Evolutionary conservation across 2,329 filamentous ascomycete species (phyloP), one percentile per base, ranked within the genome.

Genomic region (Monosporascus sp.): DNA sequence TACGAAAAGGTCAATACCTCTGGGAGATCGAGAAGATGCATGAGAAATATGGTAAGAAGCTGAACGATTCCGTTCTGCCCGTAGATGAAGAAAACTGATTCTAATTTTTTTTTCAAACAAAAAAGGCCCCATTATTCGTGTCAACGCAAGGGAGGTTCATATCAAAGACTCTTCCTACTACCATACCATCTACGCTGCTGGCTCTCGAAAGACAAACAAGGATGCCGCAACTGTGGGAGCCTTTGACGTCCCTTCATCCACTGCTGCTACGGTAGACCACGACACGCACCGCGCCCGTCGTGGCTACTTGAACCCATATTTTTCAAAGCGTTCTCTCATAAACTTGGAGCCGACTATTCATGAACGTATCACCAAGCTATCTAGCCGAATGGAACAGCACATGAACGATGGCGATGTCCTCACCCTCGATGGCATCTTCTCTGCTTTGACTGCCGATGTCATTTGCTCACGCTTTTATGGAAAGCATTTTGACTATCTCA

Each of bases 391-490:
- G 37, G 19, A 40, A 40, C 16, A 40, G 17, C 37, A 19, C 8
- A 40, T 40, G 27, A 31, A 31, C 27, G 26, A 38, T 7, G 43
- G 40, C 2, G 26, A 50, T 3, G 40, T 52, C 7, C 45, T 61
- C 5, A 26, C 20, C 14, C 54, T 63, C 7, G 60, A 63, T 22
- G 36, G 48, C 4, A 57, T 53, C 24, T 58, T 61, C 41, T 50
- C 58, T 2, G 60, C 61, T n/a, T 24, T 63, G 14, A 53, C 61
- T 4, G 57, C 59, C 3, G 61, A 63, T 22, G 46, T 63, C 22
- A 56, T 62, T 52, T 56, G 53, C 5, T 14, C 53, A 14, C 55
- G 52, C 16, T 56, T 57, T 37, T 61, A 54, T 17, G 61, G 61
- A 20, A 48, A 56, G 45, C 49, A 58, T 43, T 54, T 50, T 37